Base-by-base conservation (phyloP, 1,284 basidiomycete species). In the Quambalaria eucalypti region DNA sequence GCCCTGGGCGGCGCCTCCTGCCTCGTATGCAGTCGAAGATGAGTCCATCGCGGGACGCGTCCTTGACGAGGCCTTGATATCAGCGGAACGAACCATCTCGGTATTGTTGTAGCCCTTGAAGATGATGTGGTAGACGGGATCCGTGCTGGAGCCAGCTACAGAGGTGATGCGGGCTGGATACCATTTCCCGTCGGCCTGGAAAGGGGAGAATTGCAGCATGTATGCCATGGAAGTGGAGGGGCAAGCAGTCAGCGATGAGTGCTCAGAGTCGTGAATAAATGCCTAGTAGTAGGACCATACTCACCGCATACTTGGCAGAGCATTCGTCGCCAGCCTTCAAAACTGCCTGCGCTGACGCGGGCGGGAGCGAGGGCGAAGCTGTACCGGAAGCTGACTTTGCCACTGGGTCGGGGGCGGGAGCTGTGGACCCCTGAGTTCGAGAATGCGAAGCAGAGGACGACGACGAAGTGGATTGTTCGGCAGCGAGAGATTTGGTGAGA, bases 51-150 rank as follows among this genome's bases (percentile, higher is more conserved):
- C 14, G n/a, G 23, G 80, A 76, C 51, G 80, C 71, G 0, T 79
- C 68, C 10, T 79, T 29, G 76, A 74, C 39, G 73, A 54, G 52
- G 76, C 23, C 12, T 46, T 46, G 42, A 46, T 46, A 5, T 46
- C 42, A 12, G 21, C 19, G 14, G 42, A 46, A 5, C 42, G 42
- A 30, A 95, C 82, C 52, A 89, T 84, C 76, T 96, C 91, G n/a
- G 91, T 92, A 36, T 87, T 87, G 65, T 91, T 88, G 80, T 96
- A 97, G 2, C 87, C 88, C 74, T 89, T 89, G 82, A 95, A 98
- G 38, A 93, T 83, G 71, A 98, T 86, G 68, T 87, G 91, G 80
- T 88, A 97, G 62, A 89, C 84, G 9, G 87, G 85, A 65, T 88
- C 87, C 50, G 89, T 87, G 58, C 83, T 79, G 16, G 90, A 86